Conservation (phyloP, 2,329 filamentous ascomycete genomes). For the Claviceps sorghi region DNA sequence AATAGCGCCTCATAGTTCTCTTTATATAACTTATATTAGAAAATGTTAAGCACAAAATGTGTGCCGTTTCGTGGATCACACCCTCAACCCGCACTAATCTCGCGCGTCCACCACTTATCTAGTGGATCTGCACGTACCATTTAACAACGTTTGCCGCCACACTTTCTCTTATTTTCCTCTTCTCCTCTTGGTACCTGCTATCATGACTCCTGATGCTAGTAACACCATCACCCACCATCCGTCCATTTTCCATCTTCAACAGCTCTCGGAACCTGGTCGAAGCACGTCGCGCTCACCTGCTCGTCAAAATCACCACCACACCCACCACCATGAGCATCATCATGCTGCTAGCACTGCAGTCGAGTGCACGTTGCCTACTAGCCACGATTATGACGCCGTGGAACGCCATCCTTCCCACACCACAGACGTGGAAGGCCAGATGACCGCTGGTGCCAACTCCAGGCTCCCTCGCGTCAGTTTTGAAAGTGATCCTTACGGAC, state of each 20-base stretch:
- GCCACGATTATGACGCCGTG: slow-evolving; percentile 23
- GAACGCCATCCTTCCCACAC: slow-evolving; percentile 26
- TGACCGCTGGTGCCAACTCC: slow-evolving; percentile 20
- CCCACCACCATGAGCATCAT: slow-evolving; percentile 1
- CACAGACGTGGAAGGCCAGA: slow-evolving; percentile 36
- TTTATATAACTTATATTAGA: too few relatives aligned
- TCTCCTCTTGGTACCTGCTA: neutral
- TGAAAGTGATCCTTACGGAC: slow-evolving; percentile 67
- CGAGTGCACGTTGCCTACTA: slow-evolving; percentile 21
- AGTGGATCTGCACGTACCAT: too few relatives aligned
- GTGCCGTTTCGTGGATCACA: too few relatives aligned
- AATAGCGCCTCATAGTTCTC: too few relatives aligned
- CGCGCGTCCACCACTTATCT: too few relatives aligned
- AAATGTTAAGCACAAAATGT: too few relatives aligned
- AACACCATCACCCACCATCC: slow-evolving; percentile 29
- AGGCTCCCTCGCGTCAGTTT: slow-evolving; percentile 42
- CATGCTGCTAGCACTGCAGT: slow-evolving; percentile 32
- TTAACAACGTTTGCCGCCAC: too few relatives aligned
- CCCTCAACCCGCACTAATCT: too few relatives aligned
- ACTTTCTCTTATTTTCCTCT: too few relatives aligned
- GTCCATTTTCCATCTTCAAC: slow-evolving; percentile 27
- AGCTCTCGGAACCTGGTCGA: slow-evolving; percentile 15
- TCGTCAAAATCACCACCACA: slow-evolving; percentile 4
- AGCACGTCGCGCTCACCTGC: slow-evolving; percentile 16
- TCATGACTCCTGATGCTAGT: slow-evolving; percentile 28